Percentiles rank a stretch among this genome's conserved stretches.
Conservation (phyloP, 495 filamentous ascomycete genomes). For the Podospora fimiseda region DNA sequence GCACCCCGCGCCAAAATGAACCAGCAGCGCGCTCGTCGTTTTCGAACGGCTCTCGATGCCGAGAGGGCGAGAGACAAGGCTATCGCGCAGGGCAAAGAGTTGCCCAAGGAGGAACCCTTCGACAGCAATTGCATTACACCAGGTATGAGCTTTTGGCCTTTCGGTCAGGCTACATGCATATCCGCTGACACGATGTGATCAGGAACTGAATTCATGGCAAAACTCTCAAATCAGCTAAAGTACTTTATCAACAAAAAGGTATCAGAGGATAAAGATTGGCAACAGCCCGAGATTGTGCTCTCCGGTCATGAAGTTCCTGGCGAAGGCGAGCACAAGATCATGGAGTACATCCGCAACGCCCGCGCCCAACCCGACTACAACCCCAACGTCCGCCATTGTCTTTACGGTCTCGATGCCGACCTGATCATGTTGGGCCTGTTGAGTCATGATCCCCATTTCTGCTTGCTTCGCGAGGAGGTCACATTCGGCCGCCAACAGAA, state of each 20-base stretch:
- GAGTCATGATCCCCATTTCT: conserved; percentile 98
- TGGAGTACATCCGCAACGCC: conserved; percentile 97
- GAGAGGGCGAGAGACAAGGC: conserved; percentile 88
- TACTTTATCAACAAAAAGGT: conserved; percentile 99
- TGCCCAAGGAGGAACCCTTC: conserved; percentile 93
- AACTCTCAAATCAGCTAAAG: conserved; percentile 85
- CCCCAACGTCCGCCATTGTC: conserved; percentile 92
- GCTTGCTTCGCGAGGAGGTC: conserved; percentile 92
- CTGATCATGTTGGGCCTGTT: conserved; percentile 96
- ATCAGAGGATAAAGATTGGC: conserved; percentile 94
- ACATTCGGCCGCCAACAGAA: conserved; percentile 80
- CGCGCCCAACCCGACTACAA: conserved; percentile 93
- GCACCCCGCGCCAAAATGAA: conserved; percentile 99
- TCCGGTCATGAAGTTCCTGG: conserved; percentile 99
- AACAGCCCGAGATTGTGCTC: conserved; percentile 88
- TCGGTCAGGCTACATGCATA: no score
- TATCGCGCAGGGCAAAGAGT: conserved; percentile 74
- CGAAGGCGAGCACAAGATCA: conserved; percentile 99
- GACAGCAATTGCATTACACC: conserved; percentile 99
- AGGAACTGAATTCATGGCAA: conserved; percentile 92
- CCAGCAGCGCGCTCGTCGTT: conserved; percentile 91
- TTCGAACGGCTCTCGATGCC: conserved; percentile 87
- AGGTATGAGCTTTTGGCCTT: conserved; percentile 33
- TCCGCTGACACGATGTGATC: not conserved
- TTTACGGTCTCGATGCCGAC: conserved; percentile 97